Conservation (phyloP, 1,284 basidiomycete species). For the Xerocomus minutiporus region DNA sequence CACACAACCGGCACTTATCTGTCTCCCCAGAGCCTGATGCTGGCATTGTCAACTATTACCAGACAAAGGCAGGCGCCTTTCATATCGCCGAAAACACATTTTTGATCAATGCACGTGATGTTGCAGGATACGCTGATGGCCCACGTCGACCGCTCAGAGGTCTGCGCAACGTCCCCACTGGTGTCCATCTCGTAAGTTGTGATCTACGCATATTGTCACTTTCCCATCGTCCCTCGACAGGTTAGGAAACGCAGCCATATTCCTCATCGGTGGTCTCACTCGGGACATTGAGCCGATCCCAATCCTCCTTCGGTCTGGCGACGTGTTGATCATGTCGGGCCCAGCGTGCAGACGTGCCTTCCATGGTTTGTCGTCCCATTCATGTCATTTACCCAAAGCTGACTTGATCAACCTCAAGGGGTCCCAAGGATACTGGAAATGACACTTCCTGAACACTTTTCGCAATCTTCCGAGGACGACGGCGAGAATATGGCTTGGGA, state of each 20-base stretch:
- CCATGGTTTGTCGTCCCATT: slow-evolving; percentile 54
- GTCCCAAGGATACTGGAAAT: slow-evolving; percentile 82
- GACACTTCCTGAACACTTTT: slow-evolving; percentile 66
- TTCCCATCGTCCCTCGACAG: slow-evolving; percentile 38
- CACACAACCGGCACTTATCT: neutral
- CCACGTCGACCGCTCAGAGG: slow-evolving; percentile 89
- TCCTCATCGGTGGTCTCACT: slow-evolving; percentile 81
- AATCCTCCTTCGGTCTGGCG: slow-evolving; percentile 81
- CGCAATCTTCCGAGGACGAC: slow-evolving; percentile 14
- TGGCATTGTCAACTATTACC: slow-evolving; percentile 92
- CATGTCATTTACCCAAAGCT: neutral
- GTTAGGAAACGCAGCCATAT: slow-evolving; percentile 80
- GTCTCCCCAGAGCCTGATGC: slow-evolving; percentile 72
- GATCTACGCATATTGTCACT: neutral
- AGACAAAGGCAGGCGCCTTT: slow-evolving; percentile 51
- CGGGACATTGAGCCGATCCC: slow-evolving; percentile 73
- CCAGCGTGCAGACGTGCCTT: slow-evolving; percentile 77
- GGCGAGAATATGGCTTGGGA: slow-evolving; percentile 45
- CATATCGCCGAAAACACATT: neutral
- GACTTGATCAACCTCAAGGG: slow-evolving; percentile 41
- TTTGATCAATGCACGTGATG: neutral
- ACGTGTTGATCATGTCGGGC: slow-evolving; percentile 90
- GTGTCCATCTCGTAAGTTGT: slow-evolving; percentile 80
- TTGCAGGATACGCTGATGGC: slow-evolving; percentile 83
- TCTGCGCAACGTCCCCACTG: slow-evolving; percentile 80